A percentile compares a stretch with the other conserved stretches of the same genome.
phyloP scores from a whole-genome alignment of 1,284 basidiomycete species.

The Apiotrichum veenhuisii region DNA sequence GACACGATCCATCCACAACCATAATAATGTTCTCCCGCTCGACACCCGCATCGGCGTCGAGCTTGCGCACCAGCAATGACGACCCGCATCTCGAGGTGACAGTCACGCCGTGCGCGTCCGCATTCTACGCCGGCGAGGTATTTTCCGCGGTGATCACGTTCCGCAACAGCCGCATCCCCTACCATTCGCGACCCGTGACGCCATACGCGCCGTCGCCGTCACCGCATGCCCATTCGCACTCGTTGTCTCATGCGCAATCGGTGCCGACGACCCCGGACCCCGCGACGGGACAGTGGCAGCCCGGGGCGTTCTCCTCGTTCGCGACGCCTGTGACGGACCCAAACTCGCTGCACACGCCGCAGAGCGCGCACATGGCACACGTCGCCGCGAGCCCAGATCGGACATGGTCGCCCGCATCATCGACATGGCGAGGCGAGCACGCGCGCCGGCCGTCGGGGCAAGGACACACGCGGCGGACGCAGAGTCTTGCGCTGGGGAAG shows the following conservation, averaged over 20 bases:
- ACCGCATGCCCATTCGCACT: too few relatives aligned
- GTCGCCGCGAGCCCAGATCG: background rate
- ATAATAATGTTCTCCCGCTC: constrained; percentile 12
- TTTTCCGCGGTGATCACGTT: constrained; percentile 82
- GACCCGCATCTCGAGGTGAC: constrained; percentile 51
- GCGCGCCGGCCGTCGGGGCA: constrained; percentile 8
- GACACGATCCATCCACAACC: background rate
- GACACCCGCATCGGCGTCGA: constrained; percentile 6
- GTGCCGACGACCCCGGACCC: background rate
- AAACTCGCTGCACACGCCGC: background rate
- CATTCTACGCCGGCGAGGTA: constrained; percentile 87
- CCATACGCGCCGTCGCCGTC: background rate
- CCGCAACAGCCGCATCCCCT: constrained; percentile 62
- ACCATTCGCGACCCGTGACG: background rate
- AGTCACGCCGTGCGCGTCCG: constrained; percentile 70
- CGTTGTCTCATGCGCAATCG: too few relatives aligned
- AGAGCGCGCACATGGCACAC: too few relatives aligned
- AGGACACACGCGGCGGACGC: constrained; percentile 29
- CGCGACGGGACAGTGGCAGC: background rate
- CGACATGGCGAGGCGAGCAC: constrained; percentile 3
- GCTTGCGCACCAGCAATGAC: constrained; percentile 11
- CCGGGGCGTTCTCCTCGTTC: background rate
- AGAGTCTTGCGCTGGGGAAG: constrained; percentile 39
- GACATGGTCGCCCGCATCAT: background rate
- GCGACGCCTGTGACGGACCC: background rate